A percentile compares a stretch with the other conserved stretches of the same genome.
phyloP scores from a whole-genome alignment of 495 filamentous ascomycete genomes.

The Bryoglossum gracile region DNA sequence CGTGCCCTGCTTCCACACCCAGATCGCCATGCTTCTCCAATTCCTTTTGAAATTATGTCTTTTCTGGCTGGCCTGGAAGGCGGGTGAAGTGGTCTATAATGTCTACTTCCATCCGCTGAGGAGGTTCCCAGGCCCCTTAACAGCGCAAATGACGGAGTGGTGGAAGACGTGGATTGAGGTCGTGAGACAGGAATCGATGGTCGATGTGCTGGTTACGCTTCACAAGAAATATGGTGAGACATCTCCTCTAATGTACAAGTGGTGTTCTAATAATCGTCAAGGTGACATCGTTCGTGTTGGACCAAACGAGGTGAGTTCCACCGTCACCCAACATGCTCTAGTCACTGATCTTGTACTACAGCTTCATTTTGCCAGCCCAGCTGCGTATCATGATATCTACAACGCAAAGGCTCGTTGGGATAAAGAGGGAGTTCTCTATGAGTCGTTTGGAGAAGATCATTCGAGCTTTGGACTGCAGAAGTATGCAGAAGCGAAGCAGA shows the following conservation, averaged over 20 bases:
- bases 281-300: conserved; percentile 7
- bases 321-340: not conserved
- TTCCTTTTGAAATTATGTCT: not conserved
- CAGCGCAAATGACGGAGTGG: conserved; percentile 1
- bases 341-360: conserved; percentile 11
- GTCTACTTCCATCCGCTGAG: conserved; percentile 8
- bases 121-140: conserved; percentile 5
- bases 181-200: conserved; percentile 7
- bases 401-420: conserved; percentile 28
- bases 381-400: conserved; percentile 35
- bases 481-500: conserved; percentile 30
- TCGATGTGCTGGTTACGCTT: conserved; percentile 4
- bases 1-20: too few relatives aligned
- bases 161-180: conserved; percentile 16
- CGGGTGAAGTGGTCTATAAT: conserved; percentile 2
- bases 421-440: conserved; percentile 32
- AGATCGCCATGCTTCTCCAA: too few relatives aligned
- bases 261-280: not conserved
- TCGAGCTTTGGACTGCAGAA: conserved; percentile 31
- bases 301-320: conserved; percentile 10
- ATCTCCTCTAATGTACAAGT: not conserved
- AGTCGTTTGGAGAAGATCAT: conserved; percentile 28
- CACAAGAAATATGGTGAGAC: conserved; percentile 7
- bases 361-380: conserved; percentile 36
- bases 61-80: not conserved